phyloP scores from a whole-genome alignment of 805 yeast species.

The Myxozyma nipponensis region DNA sequence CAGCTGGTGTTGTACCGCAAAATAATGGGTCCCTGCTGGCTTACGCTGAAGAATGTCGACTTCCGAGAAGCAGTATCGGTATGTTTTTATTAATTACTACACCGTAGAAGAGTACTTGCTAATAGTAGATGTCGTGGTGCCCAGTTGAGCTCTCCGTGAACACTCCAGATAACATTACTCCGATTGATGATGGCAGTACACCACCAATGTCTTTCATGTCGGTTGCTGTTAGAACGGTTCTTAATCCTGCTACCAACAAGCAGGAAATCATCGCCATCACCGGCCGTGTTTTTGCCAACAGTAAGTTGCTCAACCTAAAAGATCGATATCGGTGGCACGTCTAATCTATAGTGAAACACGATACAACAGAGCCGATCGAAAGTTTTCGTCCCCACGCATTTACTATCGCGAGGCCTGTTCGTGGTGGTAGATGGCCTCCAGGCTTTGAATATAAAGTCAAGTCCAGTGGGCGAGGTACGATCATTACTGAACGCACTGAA shows the following conservation, averaged over 20 bases:
- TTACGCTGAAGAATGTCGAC: slow-evolving; percentile 63
- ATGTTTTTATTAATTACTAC: background rate
- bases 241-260: slow-evolving; percentile 67
- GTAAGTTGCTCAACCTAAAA: background rate
- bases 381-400: slow-evolving; percentile 56
- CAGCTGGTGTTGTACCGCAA: slow-evolving; percentile 75
- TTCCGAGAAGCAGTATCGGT: slow-evolving; percentile 56
- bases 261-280: slow-evolving; percentile 89
- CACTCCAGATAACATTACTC: slow-evolving; percentile 39
- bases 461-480: slow-evolving; percentile 45
- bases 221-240: slow-evolving; percentile 71
- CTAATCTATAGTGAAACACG: slow-evolving; percentile 52
- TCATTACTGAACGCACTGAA: slow-evolving; percentile 65
- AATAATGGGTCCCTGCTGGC: slow-evolving; percentile 98
- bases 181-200: slow-evolving; percentile 43
- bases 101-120: background rate
- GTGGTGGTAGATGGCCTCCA: slow-evolving; percentile 58
- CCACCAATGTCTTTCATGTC: slow-evolving; percentile 74
- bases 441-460: slow-evolving; percentile 64
- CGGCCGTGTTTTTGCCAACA: slow-evolving; percentile 60
- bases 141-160: slow-evolving; percentile 64
- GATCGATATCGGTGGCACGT: background rate
- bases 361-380: slow-evolving; percentile 63
- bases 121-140: slow-evolving; percentile 55
- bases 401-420: slow-evolving; percentile 75